Base-by-base conservation (phyloP, 1,284 basidiomycete genomes). In the Ustilago esculenta region DNA sequence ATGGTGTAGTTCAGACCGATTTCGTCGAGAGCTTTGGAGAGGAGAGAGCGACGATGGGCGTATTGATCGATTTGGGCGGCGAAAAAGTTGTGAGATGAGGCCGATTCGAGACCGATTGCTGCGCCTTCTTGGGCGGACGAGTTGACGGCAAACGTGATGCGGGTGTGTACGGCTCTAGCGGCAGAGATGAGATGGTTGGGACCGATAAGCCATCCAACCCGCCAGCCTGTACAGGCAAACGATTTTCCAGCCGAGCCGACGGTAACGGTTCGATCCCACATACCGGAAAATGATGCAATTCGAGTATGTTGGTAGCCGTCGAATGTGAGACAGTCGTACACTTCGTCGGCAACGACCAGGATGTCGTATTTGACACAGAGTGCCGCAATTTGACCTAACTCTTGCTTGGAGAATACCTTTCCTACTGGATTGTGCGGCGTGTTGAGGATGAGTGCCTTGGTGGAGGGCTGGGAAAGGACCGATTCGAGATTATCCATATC, bases 181-280 rank as follows among this genome's bases (percentile, higher is more conserved):
- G 95, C 92, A 32, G 85, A 85, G 55, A 96, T 90, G 74, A 98
- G 90, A 34, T 88, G 88, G 20, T 87, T 81, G 5, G 93, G 92
- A 6, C 91, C 96, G 67, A 98, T 90, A 12, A 94, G 87, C 94
- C 94, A 98, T 53, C 95, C 96, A 21, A 98, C 88, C 55, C 96
- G 89, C 95, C 95, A 98, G 21, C 96, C 96, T 1, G 96, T 99
- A 8, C 92, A 92, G 15, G 95, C 92, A 82, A 99, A 99, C n/a
- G 92, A 89, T 85, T 84, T 77, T 69, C 90, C 91, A 11, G 89
- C 91, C 9, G 90, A 91, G 23, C 89, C 87, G 37, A 92, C 88
- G 2, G 91, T 92, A 49, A 93, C 85, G 0, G 92, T 93, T 35
- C 91, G 89, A 71, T 98, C 92, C 94, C 94, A 98, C 93, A 98